Conservation (phyloP, 306 rosid genomes). For the Cicer chorassanicum region DNA sequence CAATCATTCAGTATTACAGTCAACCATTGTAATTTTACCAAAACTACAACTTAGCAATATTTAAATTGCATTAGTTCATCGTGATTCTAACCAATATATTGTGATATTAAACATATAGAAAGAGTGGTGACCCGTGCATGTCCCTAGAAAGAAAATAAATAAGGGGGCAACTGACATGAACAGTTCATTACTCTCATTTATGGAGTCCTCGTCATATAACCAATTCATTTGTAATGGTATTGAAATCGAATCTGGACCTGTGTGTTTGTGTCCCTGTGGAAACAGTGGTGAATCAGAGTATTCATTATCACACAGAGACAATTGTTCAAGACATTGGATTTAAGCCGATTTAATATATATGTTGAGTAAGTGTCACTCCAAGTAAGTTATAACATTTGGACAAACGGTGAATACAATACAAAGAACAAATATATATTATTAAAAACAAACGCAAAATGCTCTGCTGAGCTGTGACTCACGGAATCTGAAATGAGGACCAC, state of each 20-base stretch:
- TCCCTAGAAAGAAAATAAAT: constrained; percentile 33
- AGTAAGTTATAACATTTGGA: constrained; percentile 22
- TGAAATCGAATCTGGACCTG: constrained; percentile 24
- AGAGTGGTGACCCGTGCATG: neutral
- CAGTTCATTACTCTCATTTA: constrained; percentile 6
- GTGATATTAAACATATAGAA: no score
- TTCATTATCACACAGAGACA: constrained; percentile 39
- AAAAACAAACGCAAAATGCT: constrained; percentile 1
- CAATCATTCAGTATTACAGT: no score
- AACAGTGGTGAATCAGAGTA: constrained; percentile 14
- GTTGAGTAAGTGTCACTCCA: neutral
- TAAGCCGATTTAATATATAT: neutral
- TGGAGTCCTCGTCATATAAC: constrained; percentile 34
- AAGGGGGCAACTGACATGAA: neutral
- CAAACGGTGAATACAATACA: constrained; percentile 24
- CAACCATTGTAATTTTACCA: no score
- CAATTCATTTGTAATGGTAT: constrained; percentile 40
- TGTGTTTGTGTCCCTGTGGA: constrained; percentile 18
- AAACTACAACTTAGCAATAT: neutral
- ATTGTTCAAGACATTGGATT: constrained; percentile 36
- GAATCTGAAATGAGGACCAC: constrained; percentile 7
- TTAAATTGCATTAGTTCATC: neutral
- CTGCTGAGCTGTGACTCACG: constrained; percentile 29
- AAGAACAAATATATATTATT: neutral
- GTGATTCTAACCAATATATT: no score